Evolutionary conservation across 129 eudicot genomes (phyloP), one percentile per base, ranked within the genome.

Genomic region (Flaveria brownii): DNA sequence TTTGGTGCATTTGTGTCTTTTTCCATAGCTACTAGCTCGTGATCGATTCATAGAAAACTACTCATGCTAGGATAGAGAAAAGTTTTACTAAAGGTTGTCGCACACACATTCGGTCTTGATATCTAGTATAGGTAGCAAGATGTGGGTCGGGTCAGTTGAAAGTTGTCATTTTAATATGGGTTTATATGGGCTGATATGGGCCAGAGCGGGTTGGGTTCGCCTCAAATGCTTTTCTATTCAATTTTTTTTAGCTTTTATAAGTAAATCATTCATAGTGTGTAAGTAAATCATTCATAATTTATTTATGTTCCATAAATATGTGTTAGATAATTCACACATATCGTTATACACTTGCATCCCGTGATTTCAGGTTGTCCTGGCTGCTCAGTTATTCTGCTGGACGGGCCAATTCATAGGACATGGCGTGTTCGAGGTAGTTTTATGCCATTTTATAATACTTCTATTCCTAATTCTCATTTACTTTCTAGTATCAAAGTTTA

Each of bases 371-470:
- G 92, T 89, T 78, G 99, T 85, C 63, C 80, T 95, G 47, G 97
- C 85, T 57, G 84, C 90, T 79, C 97, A 95, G 73, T 59, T 91
- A 69, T 12, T 87, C 51, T 91, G 97, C 84, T 95, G 99, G 97
- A 83, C 87, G 10, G 88, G 83, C 51, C 99, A 95, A 76, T 89
- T 91, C 71, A 59, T 95, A 65, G 99, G 99, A 75, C 99, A 95
- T 85, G 97, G 97, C 20, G 84, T 91, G 0, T 91, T 95, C 68
- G 99, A 95, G 97, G 99, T 95, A 62, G 60, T 45, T 1, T 77
- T 68, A 14, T 43, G 50, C 71, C 30, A 51, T 66, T 17, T 51
- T 15, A 20, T 15, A 22, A 28, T 43, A 62, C 45, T 43, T 7
- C 3, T 41, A 6, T 62, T 55, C 22, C 33, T 5, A 39, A 54